These are phyloP conservation scores for Lagenidium giganteum DNA, from an alignment of 352 stramenopile genomes.

Conservation along the genomic window DNA sequence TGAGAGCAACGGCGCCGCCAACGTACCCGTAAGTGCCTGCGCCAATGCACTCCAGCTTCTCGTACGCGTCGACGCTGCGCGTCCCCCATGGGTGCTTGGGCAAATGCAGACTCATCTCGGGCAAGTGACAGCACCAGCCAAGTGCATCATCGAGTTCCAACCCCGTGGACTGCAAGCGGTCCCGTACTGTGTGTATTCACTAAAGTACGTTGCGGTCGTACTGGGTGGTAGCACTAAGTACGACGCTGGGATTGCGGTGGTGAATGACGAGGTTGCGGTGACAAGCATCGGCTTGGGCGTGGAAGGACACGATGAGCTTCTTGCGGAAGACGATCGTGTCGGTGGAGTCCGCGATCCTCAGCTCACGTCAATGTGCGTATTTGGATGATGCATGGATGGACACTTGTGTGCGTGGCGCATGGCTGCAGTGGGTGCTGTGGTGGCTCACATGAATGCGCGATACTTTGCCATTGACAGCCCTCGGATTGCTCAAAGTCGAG, in stretches of 20 bases:
- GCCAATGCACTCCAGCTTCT: slow-evolving; percentile 88
- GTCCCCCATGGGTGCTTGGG: slow-evolving; percentile 84
- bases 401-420: neutral
- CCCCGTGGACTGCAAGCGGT: too few relatives aligned
- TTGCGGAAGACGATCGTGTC: slow-evolving; percentile 62
- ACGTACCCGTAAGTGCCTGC: slow-evolving; percentile 84
- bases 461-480: too few relatives aligned
- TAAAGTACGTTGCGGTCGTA: too few relatives aligned
- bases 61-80: slow-evolving; percentile 76
- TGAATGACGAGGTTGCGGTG: slow-evolving; percentile 1
- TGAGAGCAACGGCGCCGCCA: neutral
- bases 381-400: neutral
- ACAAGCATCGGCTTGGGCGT: neutral
- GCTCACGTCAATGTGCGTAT: slow-evolving; percentile 81
- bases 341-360: slow-evolving; percentile 69
- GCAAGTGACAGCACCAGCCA: too few relatives aligned
- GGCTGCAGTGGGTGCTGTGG: too few relatives aligned
- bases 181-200: too few relatives aligned
- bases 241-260: slow-evolving; percentile 2
- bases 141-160: too few relatives aligned
- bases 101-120: slow-evolving; percentile 77
- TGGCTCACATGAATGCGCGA: too few relatives aligned
- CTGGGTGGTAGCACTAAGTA: too few relatives aligned
- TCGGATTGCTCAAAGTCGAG: slow-evolving; percentile 72
- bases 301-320: slow-evolving; percentile 54